These are phyloP conservation scores for Blumeriella jaapii DNA, from an alignment of 2,329 filamentous ascomycete species.

Conservation along the genomic window DNA sequence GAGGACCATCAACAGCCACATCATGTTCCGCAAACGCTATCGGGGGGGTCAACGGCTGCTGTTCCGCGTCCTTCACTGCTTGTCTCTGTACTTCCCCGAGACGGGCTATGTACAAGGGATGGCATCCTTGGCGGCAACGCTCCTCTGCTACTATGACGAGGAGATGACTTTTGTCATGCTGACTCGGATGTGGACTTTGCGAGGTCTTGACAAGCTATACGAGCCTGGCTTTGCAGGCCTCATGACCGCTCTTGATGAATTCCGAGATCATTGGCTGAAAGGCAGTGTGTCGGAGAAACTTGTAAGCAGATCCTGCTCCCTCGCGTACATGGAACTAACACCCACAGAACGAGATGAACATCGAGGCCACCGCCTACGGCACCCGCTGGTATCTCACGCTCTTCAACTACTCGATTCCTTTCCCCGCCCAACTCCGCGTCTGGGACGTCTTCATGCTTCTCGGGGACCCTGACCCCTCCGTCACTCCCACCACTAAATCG, in stretches of 20 bases:
- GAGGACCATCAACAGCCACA: slow-evolving; percentile 84
- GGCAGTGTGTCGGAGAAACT: slow-evolving; percentile 69
- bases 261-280: slow-evolving; percentile 72
- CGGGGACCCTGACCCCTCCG: slow-evolving; percentile 52
- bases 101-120: slow-evolving; percentile 97
- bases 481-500: slow-evolving; percentile 23
- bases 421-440: slow-evolving; percentile 82
- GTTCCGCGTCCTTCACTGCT: slow-evolving; percentile 83
- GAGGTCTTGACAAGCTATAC: slow-evolving; percentile 79
- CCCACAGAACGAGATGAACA: slow-evolving; percentile 57
- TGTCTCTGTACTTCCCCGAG: slow-evolving; percentile 82
- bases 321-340: slow-evolving; percentile 7
- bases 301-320: slow-evolving; percentile 38
- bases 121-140: slow-evolving; percentile 82
- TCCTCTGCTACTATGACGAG: slow-evolving; percentile 95
- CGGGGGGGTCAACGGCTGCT: slow-evolving; percentile 82
- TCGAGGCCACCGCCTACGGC: slow-evolving; percentile 85
- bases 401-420: slow-evolving; percentile 95
- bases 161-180: slow-evolving; percentile 93
- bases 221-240: slow-evolving; percentile 73
- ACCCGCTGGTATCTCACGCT: slow-evolving; percentile 95
- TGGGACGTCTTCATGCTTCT: slow-evolving; percentile 98
- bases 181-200: slow-evolving; percentile 82
- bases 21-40: slow-evolving; percentile 93
- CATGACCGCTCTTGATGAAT: slow-evolving; percentile 75